Percentiles rank a stretch among this genome's conserved stretches.
These are phyloP conservation scores for Puccinia hordei DNA, from an alignment of 1,284 basidiomycete genomes.

Conservation along the genomic window DNA sequence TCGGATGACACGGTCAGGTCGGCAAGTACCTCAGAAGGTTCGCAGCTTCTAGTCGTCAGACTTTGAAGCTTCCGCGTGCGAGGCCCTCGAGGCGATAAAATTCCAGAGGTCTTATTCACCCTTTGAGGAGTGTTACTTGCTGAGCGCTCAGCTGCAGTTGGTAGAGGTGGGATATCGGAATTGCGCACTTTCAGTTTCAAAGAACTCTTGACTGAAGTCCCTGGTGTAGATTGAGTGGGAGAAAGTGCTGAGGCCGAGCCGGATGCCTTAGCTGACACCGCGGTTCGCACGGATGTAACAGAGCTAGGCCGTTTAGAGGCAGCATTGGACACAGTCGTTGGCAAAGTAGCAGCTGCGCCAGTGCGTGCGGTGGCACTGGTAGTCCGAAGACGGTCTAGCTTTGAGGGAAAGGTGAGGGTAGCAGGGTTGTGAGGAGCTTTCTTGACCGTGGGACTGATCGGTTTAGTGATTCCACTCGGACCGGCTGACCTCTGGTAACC, in stretches of 20 bases:
- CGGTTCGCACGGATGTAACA: slow-evolving; percentile 28
- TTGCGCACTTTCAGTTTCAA: background rate
- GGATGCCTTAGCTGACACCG: slow-evolving; percentile 2
- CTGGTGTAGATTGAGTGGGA: background rate
- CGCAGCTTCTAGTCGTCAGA: background rate
- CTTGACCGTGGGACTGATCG: background rate
- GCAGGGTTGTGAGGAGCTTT: background rate
- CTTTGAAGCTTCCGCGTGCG: background rate
- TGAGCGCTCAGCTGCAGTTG: background rate
- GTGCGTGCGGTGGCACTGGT: slow-evolving; percentile 45
- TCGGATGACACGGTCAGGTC: slow-evolving; percentile 10
- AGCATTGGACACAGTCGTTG: background rate
- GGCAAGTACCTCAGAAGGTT: background rate
- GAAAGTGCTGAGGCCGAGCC: background rate
- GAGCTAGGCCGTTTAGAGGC: slow-evolving; percentile 24
- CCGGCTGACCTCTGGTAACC: background rate
- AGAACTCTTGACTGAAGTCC: background rate
- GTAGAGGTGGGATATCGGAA: background rate
- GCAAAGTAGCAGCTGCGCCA: background rate
- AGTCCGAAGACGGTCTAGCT: slow-evolving; percentile 31
- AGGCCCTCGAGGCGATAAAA: background rate
- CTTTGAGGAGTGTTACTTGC: background rate
- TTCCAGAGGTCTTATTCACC: background rate
- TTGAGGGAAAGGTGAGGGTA: background rate
- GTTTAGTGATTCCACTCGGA: background rate